Percentiles rank a stretch among this genome's conserved stretches.
Conservation (phyloP, 148 eudicot species). For the Euryodendron excelsum region DNA sequence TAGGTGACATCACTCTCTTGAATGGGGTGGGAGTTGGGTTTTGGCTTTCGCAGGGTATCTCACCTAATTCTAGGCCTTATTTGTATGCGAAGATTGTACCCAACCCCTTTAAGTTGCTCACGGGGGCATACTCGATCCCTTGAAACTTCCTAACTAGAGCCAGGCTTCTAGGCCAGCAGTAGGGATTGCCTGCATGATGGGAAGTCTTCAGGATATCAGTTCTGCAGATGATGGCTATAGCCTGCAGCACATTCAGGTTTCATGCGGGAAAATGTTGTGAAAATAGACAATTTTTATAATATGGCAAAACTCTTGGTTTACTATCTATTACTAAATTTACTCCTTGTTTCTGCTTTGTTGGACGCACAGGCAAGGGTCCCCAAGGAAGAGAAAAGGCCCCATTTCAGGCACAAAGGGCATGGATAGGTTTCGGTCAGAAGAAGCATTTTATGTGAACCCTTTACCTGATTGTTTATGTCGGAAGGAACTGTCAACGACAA, state of each 20-base stretch:
- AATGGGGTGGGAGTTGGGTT: too few relatives aligned
- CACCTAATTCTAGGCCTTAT: too few relatives aligned
- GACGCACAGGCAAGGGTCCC: constrained; percentile 77
- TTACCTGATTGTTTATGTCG: constrained; percentile 90
- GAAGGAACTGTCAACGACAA: constrained; percentile 21
- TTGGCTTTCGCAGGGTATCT: too few relatives aligned
- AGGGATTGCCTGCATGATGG: background rate
- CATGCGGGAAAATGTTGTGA: background rate
- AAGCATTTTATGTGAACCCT: constrained; percentile 94
- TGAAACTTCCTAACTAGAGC: too few relatives aligned
- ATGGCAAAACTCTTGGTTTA: background rate
- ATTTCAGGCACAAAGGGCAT: constrained; percentile 85
- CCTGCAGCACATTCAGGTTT: background rate
- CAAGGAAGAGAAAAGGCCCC: constrained; percentile 92
- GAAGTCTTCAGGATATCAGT: background rate
- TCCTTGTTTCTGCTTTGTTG: constrained; percentile 1
- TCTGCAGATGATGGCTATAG: background rate
- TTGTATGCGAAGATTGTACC: too few relatives aligned
- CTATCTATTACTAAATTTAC: background rate
- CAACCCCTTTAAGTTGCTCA: too few relatives aligned
- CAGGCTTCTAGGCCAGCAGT: too few relatives aligned
- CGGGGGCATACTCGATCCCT: too few relatives aligned
- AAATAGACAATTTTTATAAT: background rate
- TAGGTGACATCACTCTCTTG: too few relatives aligned
- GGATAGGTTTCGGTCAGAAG: constrained; percentile 90